Base-by-base conservation (phyloP, 345 rosid genomes). In the Cardamine occulta region DNA sequence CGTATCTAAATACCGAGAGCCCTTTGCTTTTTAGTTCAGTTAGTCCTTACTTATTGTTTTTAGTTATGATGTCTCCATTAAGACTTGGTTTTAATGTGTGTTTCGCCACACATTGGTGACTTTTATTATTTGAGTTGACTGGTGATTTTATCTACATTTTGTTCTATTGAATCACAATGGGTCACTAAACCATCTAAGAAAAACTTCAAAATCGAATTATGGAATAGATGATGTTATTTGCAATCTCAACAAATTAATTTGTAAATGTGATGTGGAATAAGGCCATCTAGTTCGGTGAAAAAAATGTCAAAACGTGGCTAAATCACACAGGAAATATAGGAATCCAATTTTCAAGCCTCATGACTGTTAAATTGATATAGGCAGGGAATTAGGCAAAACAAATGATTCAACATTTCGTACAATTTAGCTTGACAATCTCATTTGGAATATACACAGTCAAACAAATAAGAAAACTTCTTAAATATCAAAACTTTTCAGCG, bases 31-130 rank as follows among this genome's bases (percentile, higher is more conserved):
- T 26, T 57, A 57, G 65, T 44, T 45, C 5, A 13, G 15, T 48
- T 71, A 15, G 53, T 44, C 68, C 53, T 40, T 72, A 45, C 32
- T 47, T 55, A 12, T 54, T 35, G 39, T 35, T 13, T 53, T 44
- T 70, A 56, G 60, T 28, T 63, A 7, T 71, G 18, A 3, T 49
- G 34, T 57, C 35, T 37, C 14, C 48, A 34, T 63, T 5, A 59
- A 72, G 56, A 64, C 63, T 66, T 58, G 54, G 48, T 29, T 66
- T 39, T 1, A 37, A 40, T 48, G 29, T 77, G 19, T 58, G 37
- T 32, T 57, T 42, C 32, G 34, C 58, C 57, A 34, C 8, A 49
- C 45, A 68, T 40, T 42, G 5, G 26, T 18, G 2, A 12, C 7
- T 47, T 44, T 61, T 51, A 11, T 75, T 31, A 29, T 69, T 68